These are phyloP conservation scores for Triticum aestivum DNA, from an alignment of 176 grass and related monocot genomes.

Conservation along the genomic window DNA sequence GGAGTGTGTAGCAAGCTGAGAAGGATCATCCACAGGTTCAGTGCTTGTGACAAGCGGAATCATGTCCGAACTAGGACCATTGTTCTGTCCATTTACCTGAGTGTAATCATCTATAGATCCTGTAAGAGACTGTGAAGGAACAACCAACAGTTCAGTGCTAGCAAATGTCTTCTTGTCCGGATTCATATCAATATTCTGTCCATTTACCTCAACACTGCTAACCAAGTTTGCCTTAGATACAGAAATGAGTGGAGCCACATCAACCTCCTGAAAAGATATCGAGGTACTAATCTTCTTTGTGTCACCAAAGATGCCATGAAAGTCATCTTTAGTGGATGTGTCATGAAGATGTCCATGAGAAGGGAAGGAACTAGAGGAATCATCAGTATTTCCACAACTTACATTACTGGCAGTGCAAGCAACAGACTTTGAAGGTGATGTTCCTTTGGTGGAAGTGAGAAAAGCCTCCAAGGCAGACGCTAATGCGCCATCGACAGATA, in stretches of 20 bases:
- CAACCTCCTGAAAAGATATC: slow-evolving; percentile 29
- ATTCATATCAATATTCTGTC: not conserved
- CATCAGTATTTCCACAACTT: slow-evolving; percentile 23
- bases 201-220: slow-evolving; percentile 21
- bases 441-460: slow-evolving; percentile 41
- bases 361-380: slow-evolving; percentile 7
- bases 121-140: slow-evolving; percentile 22
- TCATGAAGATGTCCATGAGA: slow-evolving; percentile 25
- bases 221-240: slow-evolving; percentile 26
- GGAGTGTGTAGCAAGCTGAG: slow-evolving; percentile 16
- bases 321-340: slow-evolving; percentile 24
- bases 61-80: not conserved
- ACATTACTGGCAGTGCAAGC: slow-evolving; percentile 22
- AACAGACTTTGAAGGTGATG: slow-evolving; percentile 25
- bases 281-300: slow-evolving; percentile 17
- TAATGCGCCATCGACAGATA: slow-evolving; percentile 73
- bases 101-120: slow-evolving; percentile 23
- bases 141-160: slow-evolving; percentile 4
- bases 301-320: not conserved
- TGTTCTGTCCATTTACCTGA: slow-evolving; percentile 1
- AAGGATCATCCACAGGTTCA: slow-evolving; percentile 17
- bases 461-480: slow-evolving; percentile 77
- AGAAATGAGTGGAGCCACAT: slow-evolving; percentile 21
- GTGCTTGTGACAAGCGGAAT: not conserved
- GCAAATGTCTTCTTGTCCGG: slow-evolving; percentile 15